These are phyloP conservation scores for Panicum virgatum DNA, from an alignment of 202 grass and related monocot genomes.

Conservation along the genomic window DNA sequence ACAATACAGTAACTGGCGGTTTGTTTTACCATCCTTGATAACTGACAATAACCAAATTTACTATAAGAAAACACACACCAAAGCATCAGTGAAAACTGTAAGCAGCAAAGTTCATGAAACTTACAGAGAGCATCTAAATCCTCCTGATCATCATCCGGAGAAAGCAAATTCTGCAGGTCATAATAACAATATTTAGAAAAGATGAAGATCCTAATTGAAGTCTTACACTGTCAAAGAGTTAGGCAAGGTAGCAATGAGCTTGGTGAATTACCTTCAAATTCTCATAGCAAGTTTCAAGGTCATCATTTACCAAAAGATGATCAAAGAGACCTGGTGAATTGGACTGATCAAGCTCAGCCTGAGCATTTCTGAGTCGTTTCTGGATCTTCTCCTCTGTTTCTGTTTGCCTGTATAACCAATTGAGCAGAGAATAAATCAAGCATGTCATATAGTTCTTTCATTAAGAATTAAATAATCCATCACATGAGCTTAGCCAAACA, in stretches of 20 bases:
- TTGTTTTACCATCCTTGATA: slow-evolving; percentile 48
- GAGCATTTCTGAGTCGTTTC: slow-evolving; percentile 87
- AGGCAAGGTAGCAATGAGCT: slow-evolving; percentile 9
- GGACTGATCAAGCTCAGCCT: slow-evolving; percentile 80
- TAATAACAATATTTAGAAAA: slow-evolving; percentile 37
- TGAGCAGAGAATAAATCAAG: slow-evolving; percentile 42
- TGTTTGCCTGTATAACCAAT: slow-evolving; percentile 61
- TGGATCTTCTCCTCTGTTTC: slow-evolving; percentile 92
- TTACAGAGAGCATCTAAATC: slow-evolving; percentile 56
- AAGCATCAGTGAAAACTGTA: background rate
- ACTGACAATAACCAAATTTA: slow-evolving; percentile 39
- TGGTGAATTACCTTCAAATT: slow-evolving; percentile 79
- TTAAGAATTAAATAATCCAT: slow-evolving; percentile 13
- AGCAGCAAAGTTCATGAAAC: slow-evolving; percentile 23
- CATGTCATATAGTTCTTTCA: background rate
- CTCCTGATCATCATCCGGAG: slow-evolving; percentile 51
- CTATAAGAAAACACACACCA: slow-evolving; percentile 30
- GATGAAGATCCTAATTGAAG: background rate
- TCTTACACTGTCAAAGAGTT: background rate
- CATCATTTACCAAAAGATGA: slow-evolving; percentile 83
- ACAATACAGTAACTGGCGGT: slow-evolving; percentile 45
- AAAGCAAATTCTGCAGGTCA: slow-evolving; percentile 68
- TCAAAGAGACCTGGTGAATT: slow-evolving; percentile 74
- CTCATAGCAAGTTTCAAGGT: slow-evolving; percentile 84
- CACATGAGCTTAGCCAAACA: slow-evolving; percentile 23